Evolutionary conservation across 2,329 filamentous ascomycete species (phyloP).

Genomic region (Fonsecaea monophora): DNA sequence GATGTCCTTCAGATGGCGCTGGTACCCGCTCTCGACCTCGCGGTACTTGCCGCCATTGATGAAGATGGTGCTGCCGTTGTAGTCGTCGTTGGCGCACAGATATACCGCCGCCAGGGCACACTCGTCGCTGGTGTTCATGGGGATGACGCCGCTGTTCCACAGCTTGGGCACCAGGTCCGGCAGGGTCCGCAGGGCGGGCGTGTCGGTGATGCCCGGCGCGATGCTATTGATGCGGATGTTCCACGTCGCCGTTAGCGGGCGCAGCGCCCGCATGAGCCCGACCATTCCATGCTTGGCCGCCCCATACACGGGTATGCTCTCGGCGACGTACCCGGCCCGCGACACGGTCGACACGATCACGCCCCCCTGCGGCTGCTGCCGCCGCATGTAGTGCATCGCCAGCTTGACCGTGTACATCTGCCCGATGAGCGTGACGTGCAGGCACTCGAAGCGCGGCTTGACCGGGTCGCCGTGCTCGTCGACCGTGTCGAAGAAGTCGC

Average conservation of each 20-base stretch:
- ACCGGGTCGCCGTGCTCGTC: background rate
- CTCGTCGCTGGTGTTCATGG: constrained; percentile 5
- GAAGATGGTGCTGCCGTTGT: background rate
- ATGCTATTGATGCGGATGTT: constrained; percentile 14
- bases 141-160: background rate
- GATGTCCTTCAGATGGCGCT: constrained; percentile 3
- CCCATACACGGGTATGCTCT: background rate
- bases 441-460: background rate
- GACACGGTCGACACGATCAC: constrained; percentile 3
- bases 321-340: background rate
- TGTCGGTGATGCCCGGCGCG: constrained; percentile 1
- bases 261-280: background rate
- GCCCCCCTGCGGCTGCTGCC: background rate
- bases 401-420: constrained; percentile 4
- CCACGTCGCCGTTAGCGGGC: background rate
- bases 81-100: background rate
- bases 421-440: background rate
- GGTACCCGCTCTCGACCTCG: background rate
- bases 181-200: background rate
- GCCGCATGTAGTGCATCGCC: constrained; percentile 2
- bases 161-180: background rate
- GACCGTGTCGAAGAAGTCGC: constrained; percentile 3
- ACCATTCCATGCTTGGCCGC: background rate
- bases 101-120: background rate
- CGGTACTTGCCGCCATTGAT: constrained; percentile 1